These are phyloP conservation scores for Trifolium dubium DNA, from an alignment of 306 rosid genomes.

Conservation along the genomic window DNA sequence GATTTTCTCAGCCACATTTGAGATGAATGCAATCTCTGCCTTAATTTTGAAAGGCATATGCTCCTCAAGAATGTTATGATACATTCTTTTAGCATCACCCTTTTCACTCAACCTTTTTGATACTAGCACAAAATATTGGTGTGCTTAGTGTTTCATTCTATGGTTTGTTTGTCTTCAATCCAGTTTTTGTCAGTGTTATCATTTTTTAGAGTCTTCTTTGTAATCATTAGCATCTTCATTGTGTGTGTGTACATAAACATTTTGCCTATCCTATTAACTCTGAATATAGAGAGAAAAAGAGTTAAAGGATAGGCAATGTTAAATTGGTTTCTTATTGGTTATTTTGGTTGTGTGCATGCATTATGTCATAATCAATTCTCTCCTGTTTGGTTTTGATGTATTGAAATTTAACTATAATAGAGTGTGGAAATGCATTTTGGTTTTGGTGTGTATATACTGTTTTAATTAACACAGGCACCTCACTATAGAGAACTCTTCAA, in stretches of 20 bases:
- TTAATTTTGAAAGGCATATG: conserved; percentile 66
- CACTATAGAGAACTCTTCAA: conserved; percentile 20
- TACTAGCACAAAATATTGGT: conserved; percentile 48
- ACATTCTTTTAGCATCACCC: conserved; percentile 70
- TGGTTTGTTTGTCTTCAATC: conserved; percentile 52
- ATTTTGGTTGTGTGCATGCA: conserved; percentile 73
- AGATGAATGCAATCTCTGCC: conserved; percentile 71
- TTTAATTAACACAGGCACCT: conserved; percentile 15
- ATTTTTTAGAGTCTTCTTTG: conserved; percentile 58
- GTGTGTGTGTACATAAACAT: conserved; percentile 63
- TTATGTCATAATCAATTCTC: conserved; percentile 57
- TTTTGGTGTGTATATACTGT: conserved; percentile 73
- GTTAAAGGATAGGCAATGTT: conserved; percentile 54
- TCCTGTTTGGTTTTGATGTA: conserved; percentile 63
- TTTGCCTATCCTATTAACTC: conserved; percentile 65
- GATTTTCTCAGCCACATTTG: conserved; percentile 48
- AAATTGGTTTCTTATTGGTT: conserved; percentile 54
- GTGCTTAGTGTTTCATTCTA: conserved; percentile 74
- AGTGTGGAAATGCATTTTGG: conserved; percentile 74
- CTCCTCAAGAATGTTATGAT: conserved; percentile 61
- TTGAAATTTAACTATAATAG: conserved; percentile 58
- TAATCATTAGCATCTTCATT: conserved; percentile 58
- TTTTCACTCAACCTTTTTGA: conserved; percentile 41
- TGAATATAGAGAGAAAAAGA: conserved; percentile 27
- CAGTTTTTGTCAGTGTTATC: conserved; percentile 55